A percentile compares a stretch with the other conserved stretches of the same genome.
These are phyloP conservation scores for Ceratorhiza oryzae-sativae DNA, from an alignment of 1,284 basidiomycete genomes.

Conservation along the genomic window DNA sequence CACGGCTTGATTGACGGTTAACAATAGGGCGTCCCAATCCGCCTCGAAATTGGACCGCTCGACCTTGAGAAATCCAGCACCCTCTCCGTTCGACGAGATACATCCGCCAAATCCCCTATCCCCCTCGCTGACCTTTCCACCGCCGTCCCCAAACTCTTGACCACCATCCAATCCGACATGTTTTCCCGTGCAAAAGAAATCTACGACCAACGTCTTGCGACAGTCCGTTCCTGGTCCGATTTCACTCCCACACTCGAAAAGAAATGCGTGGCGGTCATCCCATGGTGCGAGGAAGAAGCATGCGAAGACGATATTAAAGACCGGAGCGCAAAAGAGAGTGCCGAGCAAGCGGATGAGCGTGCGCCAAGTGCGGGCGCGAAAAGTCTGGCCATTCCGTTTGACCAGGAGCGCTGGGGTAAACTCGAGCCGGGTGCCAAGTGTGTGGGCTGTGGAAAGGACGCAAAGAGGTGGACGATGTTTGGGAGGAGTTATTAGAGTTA, in stretches of 20 bases:
- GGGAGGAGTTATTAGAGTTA: constrained; percentile 81
- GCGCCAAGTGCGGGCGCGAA: constrained; percentile 99
- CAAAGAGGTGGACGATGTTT: constrained; percentile 93
- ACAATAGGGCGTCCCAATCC: constrained; percentile 87
- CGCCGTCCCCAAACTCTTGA: constrained; percentile 72
- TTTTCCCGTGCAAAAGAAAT: constrained; percentile 77
- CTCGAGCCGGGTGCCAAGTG: constrained; percentile 86
- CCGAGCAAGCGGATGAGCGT: constrained; percentile 88
- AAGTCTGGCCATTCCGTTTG: constrained; percentile 95
- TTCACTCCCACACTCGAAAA: constrained; percentile 89
- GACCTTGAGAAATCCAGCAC: constrained; percentile 88
- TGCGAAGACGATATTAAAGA: constrained; percentile 99
- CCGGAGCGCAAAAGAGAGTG: constrained; percentile 65
- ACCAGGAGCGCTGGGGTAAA: constrained; percentile 80
- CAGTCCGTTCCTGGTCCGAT: constrained; percentile 88
- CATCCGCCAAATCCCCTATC: constrained; percentile 78
- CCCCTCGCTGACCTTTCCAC: constrained; percentile 67
- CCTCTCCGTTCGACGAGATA: constrained; percentile 89
- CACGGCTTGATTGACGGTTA: not conserved
- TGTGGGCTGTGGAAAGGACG: constrained; percentile 80
- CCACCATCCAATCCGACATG: constrained; percentile 91
- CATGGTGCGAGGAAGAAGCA: constrained; percentile 94
- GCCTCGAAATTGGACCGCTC: constrained; percentile 95
- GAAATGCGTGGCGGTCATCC: constrained; percentile 89
- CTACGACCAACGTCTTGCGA: constrained; percentile 77